Conservation (phyloP, 2,329 filamentous ascomycete genomes). For the Fonsecaea nubica region DNA sequence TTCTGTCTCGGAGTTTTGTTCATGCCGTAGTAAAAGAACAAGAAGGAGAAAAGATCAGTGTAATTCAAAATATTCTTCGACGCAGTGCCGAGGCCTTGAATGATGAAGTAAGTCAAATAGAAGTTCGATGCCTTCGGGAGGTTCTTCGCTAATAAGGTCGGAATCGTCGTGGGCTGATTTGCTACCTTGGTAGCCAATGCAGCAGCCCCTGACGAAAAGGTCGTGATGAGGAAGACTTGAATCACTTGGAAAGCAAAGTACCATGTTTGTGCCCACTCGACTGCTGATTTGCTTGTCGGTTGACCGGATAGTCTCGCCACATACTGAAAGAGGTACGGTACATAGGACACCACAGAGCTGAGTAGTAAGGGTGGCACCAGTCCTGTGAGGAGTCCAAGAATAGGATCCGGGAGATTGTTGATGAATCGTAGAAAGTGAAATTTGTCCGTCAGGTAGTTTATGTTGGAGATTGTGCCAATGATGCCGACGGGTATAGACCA, state of each 20-base stretch:
- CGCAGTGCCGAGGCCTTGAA: slow-evolving; percentile 76
- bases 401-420: slow-evolving; percentile 68
- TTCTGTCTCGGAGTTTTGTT: slow-evolving; percentile 73
- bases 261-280: slow-evolving; percentile 80
- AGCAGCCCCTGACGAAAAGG: slow-evolving; percentile 75
- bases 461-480: slow-evolving; percentile 86
- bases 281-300: slow-evolving; percentile 67
- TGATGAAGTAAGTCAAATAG: slow-evolving; percentile 92
- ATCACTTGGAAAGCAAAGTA: slow-evolving; percentile 78
- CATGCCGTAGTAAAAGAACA: slow-evolving; percentile 37
- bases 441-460: slow-evolving; percentile 66
- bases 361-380: slow-evolving; percentile 81
- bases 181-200: slow-evolving; percentile 70
- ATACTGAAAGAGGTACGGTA: slow-evolving; percentile 83
- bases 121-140: slow-evolving; percentile 90
- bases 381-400: slow-evolving; percentile 83
- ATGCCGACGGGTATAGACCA: slow-evolving; percentile 79
- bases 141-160: slow-evolving; percentile 72
- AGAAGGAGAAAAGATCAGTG: slow-evolving; percentile 61
- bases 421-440: slow-evolving; percentile 75
- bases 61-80: slow-evolving; percentile 50
- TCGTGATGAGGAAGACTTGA: slow-evolving; percentile 88
- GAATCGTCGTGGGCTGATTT: slow-evolving; percentile 67
- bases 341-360: slow-evolving; percentile 80
- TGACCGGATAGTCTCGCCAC: slow-evolving; percentile 80